These are phyloP conservation scores for Geosmithia flava DNA, from an alignment of 2,329 filamentous ascomycete genomes.

Conservation along the genomic window DNA sequence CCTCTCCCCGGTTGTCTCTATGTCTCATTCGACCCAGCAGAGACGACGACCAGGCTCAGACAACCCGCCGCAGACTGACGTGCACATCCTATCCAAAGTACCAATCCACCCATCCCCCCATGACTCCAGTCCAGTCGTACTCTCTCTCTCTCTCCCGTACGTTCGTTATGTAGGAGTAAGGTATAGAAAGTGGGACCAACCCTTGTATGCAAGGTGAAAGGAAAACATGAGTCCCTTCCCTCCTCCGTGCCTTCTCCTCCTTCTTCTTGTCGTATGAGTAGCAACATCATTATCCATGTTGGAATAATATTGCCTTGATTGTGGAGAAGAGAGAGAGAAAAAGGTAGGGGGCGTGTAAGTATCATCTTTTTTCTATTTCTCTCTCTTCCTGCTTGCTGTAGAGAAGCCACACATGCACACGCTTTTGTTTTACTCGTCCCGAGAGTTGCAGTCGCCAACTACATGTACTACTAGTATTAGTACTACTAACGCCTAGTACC, in stretches of 20 bases:
- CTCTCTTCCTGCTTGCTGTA: too few species aligned
- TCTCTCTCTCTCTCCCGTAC: too few species aligned
- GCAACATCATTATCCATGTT: background rate
- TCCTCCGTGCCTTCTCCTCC: background rate
- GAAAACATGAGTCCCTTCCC: background rate
- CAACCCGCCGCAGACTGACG: background rate
- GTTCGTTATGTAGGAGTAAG: too few species aligned
- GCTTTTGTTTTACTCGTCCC: background rate
- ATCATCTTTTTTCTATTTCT: too few species aligned
- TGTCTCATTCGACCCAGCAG: background rate
- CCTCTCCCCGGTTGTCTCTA: background rate
- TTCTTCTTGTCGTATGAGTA: background rate
- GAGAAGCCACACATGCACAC: background rate
- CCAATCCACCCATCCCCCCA: too few species aligned
- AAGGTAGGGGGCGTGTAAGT: background rate
- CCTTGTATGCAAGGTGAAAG: background rate
- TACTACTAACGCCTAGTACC: background rate
- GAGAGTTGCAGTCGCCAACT: too few species aligned
- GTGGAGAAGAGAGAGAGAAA: background rate
- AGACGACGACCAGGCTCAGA: background rate
- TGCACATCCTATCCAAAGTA: background rate
- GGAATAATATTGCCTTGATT: background rate
- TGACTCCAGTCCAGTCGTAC: too few species aligned
- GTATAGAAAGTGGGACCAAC: background rate
- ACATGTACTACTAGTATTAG: too few species aligned